Base-by-base conservation (phyloP, 1,284 basidiomycete genomes). In the Filobasidium uniguttulatum region DNA sequence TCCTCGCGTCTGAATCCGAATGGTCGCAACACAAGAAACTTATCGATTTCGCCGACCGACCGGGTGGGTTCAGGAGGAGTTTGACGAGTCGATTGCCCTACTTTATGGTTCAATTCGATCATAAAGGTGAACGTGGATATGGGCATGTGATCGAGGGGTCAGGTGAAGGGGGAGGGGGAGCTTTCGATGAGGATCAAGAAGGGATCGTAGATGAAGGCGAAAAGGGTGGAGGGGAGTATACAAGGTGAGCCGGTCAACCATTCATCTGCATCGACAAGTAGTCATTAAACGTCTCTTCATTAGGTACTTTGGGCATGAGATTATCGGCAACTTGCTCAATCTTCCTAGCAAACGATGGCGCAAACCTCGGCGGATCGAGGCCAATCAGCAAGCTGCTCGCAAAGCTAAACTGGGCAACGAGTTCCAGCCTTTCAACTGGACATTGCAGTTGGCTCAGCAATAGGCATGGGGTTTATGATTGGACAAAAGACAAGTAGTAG, bases 21-120 rank as follows among this genome's bases (percentile, higher is more conserved):
- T 99, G 91, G 89, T 87, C 89, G 9, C 88, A 94, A 62, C 89
- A 98, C 71, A 86, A 85, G 64, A 96, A 97, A 65, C 72, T 97
- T 44, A 96, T 99, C 56, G 84, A 93, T 62, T 98, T 99, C 64
- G 79, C 83, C 2, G 70, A 78, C 7, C 77, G 89, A 2, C 85
- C 87, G 0, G 88, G 88, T 20, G 88, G 88, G 3, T 94, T 94
- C 72, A 74, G 89, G 41, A 77, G 89, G 1, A 80, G 85, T 31
- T 85, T 99, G 81, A 93, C 98, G 5, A 81, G 91, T 1, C 90
- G 96, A 60, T 70, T 99, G 37, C 94, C 94, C 0, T 98, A 99
- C 71, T 99, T 99, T 64, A 91, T 91, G 83, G 85, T 98, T 1
- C 85, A 89, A 61, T 99, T 91, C 70, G 94, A 99, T 69, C 78